phyloP scores from a whole-genome alignment of 176 grass and related monocot genomes.

The Canna indica region DNA sequence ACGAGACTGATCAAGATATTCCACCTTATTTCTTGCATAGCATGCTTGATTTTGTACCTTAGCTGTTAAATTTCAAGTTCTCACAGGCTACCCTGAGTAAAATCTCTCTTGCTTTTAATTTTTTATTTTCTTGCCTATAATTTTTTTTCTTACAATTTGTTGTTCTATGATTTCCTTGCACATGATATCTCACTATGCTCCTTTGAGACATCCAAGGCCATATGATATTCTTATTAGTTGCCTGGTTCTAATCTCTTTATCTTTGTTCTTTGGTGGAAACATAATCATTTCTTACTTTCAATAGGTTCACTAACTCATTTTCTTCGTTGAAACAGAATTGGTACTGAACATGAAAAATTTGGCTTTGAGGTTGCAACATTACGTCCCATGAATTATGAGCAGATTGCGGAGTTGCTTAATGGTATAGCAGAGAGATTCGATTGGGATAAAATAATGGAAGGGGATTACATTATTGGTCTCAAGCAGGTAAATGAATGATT shows the following conservation, averaged over 20 bases:
- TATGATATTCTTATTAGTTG: neutral
- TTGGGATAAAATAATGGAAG: constrained; percentile 95
- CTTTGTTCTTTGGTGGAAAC: neutral
- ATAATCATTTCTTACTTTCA: neutral
- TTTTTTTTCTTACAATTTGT: neutral
- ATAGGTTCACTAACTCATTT: neutral
- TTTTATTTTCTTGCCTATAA: neutral
- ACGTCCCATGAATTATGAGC: constrained; percentile 81
- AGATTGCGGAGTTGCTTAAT: constrained; percentile 75
- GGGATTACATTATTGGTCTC: constrained; percentile 67
- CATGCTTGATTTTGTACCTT: no score
- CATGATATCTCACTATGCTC: neutral
- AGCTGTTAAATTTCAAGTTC: no score
- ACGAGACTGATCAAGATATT: neutral
- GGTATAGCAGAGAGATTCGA: constrained; percentile 81
- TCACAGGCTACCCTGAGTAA: no score
- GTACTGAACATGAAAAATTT: constrained; percentile 96
- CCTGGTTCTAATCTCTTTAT: neutral
- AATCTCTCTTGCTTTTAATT: no score
- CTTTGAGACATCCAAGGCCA: neutral
- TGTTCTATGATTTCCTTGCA: neutral
- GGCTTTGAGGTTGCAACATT: constrained; percentile 82
- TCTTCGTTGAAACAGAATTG: constrained; percentile 55
- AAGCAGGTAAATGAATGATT: constrained; percentile 41
- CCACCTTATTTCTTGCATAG: no score